Evolutionary conservation across 257 asterid species (phyloP).

Genomic region (Capsicum baccatum): DNA sequence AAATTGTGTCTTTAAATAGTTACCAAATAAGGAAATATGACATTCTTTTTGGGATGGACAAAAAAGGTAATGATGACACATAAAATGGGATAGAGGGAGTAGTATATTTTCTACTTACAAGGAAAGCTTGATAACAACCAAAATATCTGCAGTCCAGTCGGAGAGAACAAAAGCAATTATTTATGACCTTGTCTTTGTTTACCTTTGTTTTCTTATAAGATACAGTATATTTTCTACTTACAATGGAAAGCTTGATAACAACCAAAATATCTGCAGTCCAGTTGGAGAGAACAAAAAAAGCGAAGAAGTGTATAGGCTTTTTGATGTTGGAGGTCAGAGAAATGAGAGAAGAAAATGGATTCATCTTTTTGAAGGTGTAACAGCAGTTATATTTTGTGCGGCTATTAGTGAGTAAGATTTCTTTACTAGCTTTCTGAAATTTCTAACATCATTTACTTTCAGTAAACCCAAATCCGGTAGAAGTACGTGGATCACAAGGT

Average conservation of each 20-base stretch:
- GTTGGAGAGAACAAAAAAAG: constrained; percentile 96
- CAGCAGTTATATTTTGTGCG: constrained; percentile 99
- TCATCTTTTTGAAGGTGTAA: constrained; percentile 97
- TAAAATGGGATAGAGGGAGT: too few relatives aligned
- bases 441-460: not conserved
- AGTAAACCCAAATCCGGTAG: constrained; percentile 9
- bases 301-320: constrained; percentile 94
- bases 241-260: constrained; percentile 25
- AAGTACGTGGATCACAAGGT: not conserved
- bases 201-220: not conserved
- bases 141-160: too few relatives aligned
- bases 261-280: constrained; percentile 72
- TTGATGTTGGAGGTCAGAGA: constrained; percentile 99
- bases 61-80: too few relatives aligned
- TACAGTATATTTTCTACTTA: not conserved
- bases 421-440: constrained; percentile 31
- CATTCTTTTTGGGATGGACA: too few relatives aligned
- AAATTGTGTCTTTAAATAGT: too few relatives aligned
- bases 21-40: too few relatives aligned
- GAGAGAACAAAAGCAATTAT: not conserved
- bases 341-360: constrained; percentile 99
- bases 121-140: too few relatives aligned
- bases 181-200: not conserved
- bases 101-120: too few relatives aligned
- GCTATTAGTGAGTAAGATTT: constrained; percentile 92